A percentile compares a stretch with the other conserved stretches of the same genome.
Conservation (phyloP, 2,329 filamentous ascomycete species). For the Hansfordia pulvinata region DNA sequence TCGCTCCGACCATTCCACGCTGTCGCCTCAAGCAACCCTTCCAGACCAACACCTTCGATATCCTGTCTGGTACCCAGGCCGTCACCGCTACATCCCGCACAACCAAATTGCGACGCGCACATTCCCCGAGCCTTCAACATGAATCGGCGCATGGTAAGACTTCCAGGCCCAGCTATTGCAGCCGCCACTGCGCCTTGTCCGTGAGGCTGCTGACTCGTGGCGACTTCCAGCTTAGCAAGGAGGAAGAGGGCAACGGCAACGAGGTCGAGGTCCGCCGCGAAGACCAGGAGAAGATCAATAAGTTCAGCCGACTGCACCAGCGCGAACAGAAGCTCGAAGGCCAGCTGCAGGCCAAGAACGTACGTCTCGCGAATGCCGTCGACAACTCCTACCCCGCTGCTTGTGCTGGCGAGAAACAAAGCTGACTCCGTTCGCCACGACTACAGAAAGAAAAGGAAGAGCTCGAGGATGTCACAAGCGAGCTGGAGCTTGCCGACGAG, state of each 20-base stretch:
- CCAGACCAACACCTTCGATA: too few species aligned
- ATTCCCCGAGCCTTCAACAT: constrained; percentile 8
- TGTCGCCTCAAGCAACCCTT: too few species aligned
- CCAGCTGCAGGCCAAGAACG: constrained; percentile 66
- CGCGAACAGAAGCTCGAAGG: constrained; percentile 69
- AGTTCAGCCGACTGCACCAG: constrained; percentile 88
- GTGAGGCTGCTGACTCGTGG: not conserved
- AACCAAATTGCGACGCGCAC: too few species aligned
- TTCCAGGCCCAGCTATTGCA: too few species aligned
- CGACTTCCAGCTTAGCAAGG: constrained; percentile 64
- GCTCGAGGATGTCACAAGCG: constrained; percentile 79
- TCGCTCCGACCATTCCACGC: too few species aligned
- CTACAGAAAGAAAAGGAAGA: constrained; percentile 94
- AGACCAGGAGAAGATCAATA: constrained; percentile 98
- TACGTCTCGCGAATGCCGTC: constrained; percentile 25
- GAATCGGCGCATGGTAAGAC: constrained; percentile 21
- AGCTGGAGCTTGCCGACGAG: constrained; percentile 90
- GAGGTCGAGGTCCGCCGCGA: constrained; percentile 91
- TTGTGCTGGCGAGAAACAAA: too few species aligned
- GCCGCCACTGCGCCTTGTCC: too few species aligned
- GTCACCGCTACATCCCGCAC: too few species aligned
- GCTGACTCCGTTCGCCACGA: constrained; percentile 9
- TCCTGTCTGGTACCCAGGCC: too few species aligned
- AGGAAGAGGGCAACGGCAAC: constrained; percentile 72
- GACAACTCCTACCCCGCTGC: constrained; percentile 2